These are phyloP conservation scores for Colletotrichum sp. DNA, from an alignment of 2,329 filamentous ascomycete genomes.

Conservation along the genomic window DNA sequence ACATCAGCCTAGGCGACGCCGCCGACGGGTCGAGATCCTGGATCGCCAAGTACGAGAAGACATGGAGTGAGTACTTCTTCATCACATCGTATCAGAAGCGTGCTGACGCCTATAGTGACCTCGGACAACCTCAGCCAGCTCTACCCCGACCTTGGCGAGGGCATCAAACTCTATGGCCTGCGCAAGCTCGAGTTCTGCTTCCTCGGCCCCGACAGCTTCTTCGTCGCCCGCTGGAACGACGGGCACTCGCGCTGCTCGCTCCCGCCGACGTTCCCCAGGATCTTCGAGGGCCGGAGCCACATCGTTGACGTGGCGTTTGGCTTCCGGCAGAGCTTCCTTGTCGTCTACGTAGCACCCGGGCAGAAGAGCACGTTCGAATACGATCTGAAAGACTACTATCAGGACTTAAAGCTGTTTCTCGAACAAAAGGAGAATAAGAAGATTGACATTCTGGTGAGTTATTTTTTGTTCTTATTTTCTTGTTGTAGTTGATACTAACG, in stretches of 20 bases:
- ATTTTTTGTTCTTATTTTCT: neutral
- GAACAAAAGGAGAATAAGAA: neutral
- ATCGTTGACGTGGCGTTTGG: neutral
- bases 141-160: neutral
- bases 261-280: neutral
- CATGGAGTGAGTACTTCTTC: neutral
- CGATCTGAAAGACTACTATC: neutral
- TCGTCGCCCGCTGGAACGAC: neutral
- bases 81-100: neutral
- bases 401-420: neutral
- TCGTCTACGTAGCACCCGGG: neutral
- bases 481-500: neutral
- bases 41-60: neutral
- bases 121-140: neutral
- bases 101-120: neutral
- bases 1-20: neutral
- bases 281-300: neutral
- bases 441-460: neutral
- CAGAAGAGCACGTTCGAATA: neutral
- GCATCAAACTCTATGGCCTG: neutral
- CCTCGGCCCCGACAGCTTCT: neutral
- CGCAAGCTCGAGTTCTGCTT: neutral
- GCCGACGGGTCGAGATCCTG: neutral
- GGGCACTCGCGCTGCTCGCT: neutral
- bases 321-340: neutral